A percentile compares a stretch with the other conserved stretches of the same genome.
Conservation (phyloP, 2,329 filamentous ascomycete genomes). For the Fusarium protoensiforme region DNA sequence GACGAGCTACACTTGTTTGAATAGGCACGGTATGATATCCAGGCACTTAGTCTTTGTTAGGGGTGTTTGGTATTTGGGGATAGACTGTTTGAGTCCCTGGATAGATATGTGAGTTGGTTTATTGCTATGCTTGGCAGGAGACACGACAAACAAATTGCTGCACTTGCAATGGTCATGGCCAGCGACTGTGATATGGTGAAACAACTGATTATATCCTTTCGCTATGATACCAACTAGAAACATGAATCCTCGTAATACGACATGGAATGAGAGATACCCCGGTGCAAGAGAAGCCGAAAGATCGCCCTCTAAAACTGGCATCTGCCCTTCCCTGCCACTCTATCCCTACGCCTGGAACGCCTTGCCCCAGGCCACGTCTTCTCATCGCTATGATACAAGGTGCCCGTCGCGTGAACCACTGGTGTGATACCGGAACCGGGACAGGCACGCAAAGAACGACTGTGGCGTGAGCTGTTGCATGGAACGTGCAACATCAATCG, state of each 20-base stretch:
- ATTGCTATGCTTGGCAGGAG: background rate
- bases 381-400: slow-evolving; percentile 29
- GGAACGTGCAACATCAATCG: slow-evolving; percentile 24
- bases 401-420: slow-evolving; percentile 1
- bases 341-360: slow-evolving; percentile 43
- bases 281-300: slow-evolving; percentile 2
- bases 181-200: background rate
- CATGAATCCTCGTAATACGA: slow-evolving; percentile 22
- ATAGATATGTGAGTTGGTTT: background rate
- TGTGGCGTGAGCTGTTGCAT: slow-evolving; percentile 19
- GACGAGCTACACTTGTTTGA: background rate
- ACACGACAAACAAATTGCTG: background rate
- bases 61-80: background rate
- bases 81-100: background rate
- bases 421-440: background rate
- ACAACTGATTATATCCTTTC: slow-evolving; percentile 29
- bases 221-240: slow-evolving; percentile 31
- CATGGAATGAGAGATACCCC: slow-evolving; percentile 11
- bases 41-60: background rate
- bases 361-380: slow-evolving; percentile 38
- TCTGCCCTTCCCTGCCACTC: slow-evolving; percentile 20
- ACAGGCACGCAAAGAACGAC: slow-evolving; percentile 15
- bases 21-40: background rate
- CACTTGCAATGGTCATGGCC: background rate
- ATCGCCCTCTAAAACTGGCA: slow-evolving; percentile 8